Percentiles rank a stretch among this genome's conserved stretches.
phyloP scores from a whole-genome alignment of 768 basidiomycete genomes.

The Hemileccinum rubropunctum region DNA sequence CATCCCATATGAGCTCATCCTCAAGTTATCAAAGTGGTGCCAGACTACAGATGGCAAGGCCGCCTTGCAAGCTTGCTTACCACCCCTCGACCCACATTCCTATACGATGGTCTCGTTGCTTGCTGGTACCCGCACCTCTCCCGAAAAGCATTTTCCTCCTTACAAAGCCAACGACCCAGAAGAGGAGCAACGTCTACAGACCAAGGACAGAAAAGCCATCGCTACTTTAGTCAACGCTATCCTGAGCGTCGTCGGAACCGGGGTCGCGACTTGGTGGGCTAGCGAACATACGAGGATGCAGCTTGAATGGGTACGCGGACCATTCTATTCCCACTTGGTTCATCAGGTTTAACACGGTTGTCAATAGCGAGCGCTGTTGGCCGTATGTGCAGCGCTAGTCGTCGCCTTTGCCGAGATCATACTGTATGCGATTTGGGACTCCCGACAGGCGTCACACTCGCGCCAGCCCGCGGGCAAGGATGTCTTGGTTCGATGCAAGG shows the following conservation, averaged over 20 bases:
- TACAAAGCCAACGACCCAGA: conserved; percentile 48
- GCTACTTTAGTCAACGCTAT: conserved; percentile 69
- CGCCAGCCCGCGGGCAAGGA: conserved; percentile 7
- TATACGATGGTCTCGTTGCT: conserved; percentile 75
- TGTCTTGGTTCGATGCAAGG: conserved; percentile 4
- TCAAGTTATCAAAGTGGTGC: conserved; percentile 65
- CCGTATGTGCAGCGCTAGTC: conserved; percentile 57
- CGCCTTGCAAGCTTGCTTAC: conserved; percentile 38
- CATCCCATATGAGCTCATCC: conserved; percentile 62
- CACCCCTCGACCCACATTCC: conserved; percentile 47
- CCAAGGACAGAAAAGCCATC: conserved; percentile 62
- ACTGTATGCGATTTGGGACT: conserved; percentile 73
- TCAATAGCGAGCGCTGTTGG: conserved; percentile 56
- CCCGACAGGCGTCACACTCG: conserved; percentile 34
- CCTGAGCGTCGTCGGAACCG: conserved; percentile 65
- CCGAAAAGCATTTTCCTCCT: conserved; percentile 63
- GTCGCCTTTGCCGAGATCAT: conserved; percentile 70
- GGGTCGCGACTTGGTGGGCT: conserved; percentile 71
- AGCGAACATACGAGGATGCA: conserved; percentile 61
- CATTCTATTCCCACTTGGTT: conserved; percentile 1
- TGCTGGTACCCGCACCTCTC: conserved; percentile 76
- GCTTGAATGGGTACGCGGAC: conserved; percentile 68
- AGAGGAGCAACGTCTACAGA: conserved; percentile 42
- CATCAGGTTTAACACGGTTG: conserved; percentile 2
- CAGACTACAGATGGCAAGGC: conserved; percentile 47